These are phyloP conservation scores for Stylonectria norvegica DNA, from an alignment of 2,329 filamentous ascomycete genomes.

Conservation along the genomic window DNA sequence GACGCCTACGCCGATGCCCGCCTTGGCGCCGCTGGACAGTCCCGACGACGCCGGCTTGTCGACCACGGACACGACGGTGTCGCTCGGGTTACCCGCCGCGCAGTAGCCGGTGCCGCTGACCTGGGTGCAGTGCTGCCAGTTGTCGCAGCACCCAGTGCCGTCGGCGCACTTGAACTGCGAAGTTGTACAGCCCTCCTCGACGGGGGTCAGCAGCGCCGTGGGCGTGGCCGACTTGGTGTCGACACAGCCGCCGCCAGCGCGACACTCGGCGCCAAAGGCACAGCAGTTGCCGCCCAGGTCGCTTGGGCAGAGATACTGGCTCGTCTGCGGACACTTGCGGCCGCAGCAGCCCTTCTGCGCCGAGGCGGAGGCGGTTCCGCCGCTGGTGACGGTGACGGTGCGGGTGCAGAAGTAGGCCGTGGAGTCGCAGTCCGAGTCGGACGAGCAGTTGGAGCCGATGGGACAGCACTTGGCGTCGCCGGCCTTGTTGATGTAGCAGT, in stretches of 20 bases:
- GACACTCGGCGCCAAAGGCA: constrained; percentile 42
- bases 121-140: constrained; percentile 41
- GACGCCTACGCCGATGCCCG: constrained; percentile 55
- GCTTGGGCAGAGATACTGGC: constrained; percentile 43
- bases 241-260: constrained; percentile 34
- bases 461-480: constrained; percentile 40
- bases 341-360: constrained; percentile 36
- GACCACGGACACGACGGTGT: constrained; percentile 30
- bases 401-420: constrained; percentile 34
- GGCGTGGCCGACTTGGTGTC: constrained; percentile 24
- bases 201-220: constrained; percentile 31
- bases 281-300: constrained; percentile 50
- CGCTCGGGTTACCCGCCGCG: constrained; percentile 34
- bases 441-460: constrained; percentile 39
- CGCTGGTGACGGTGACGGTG: no score
- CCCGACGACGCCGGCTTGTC: constrained; percentile 24
- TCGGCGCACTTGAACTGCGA: constrained; percentile 43
- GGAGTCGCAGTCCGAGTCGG: constrained; percentile 35
- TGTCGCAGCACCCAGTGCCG: constrained; percentile 49
- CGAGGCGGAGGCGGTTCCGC: constrained; percentile 26
- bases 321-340: constrained; percentile 39
- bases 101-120: constrained; percentile 38
- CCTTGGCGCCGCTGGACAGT: constrained; percentile 50
- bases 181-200: constrained; percentile 44
- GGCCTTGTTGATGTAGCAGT: constrained; percentile 42